Percentiles rank a stretch among this genome's conserved stretches.
These are phyloP conservation scores for Fusarium proliferatum DNA, from an alignment of 2,329 filamentous ascomycete species.

Conservation along the genomic window DNA sequence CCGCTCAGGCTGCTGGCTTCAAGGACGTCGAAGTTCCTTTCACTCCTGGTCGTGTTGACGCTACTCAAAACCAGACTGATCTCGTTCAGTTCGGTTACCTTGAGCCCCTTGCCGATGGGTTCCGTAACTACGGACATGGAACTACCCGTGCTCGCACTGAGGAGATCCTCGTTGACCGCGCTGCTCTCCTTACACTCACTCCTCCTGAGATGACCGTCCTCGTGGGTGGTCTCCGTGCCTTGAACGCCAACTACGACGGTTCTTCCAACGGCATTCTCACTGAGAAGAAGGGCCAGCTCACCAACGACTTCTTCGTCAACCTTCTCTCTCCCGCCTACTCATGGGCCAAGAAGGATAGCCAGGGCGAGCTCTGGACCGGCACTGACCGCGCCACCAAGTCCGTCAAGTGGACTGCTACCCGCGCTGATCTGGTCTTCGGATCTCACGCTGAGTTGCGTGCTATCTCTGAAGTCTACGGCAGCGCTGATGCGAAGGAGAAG, in stretches of 20 bases:
- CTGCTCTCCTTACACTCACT: slow-evolving; percentile 75
- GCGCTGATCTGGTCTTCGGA: slow-evolving; percentile 76
- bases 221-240: slow-evolving; percentile 75
- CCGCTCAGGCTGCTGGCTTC: slow-evolving; percentile 60
- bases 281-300: slow-evolving; percentile 72
- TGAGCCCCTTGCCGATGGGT: slow-evolving; percentile 77
- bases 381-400: slow-evolving; percentile 72
- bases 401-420: slow-evolving; percentile 76
- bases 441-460: slow-evolving; percentile 80
- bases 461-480: slow-evolving; percentile 75
- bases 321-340: slow-evolving; percentile 73
- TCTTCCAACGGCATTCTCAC: slow-evolving; percentile 77
- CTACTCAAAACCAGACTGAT: slow-evolving; percentile 78
- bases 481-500: slow-evolving; percentile 68
- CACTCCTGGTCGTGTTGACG: slow-evolving; percentile 77
- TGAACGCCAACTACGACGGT: slow-evolving; percentile 78
- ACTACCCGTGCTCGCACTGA: slow-evolving; percentile 71
- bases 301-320: slow-evolving; percentile 86
- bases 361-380: slow-evolving; percentile 70
- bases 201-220: slow-evolving; percentile 78
- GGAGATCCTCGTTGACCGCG: slow-evolving; percentile 77
- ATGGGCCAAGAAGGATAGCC: slow-evolving; percentile 64
- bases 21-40: slow-evolving; percentile 72
- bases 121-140: slow-evolving; percentile 81
- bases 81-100: slow-evolving; percentile 71